Evolutionary conservation across 208 protist genomes (phyloP).

Genomic region (Angomonas ambiguus): DNA sequence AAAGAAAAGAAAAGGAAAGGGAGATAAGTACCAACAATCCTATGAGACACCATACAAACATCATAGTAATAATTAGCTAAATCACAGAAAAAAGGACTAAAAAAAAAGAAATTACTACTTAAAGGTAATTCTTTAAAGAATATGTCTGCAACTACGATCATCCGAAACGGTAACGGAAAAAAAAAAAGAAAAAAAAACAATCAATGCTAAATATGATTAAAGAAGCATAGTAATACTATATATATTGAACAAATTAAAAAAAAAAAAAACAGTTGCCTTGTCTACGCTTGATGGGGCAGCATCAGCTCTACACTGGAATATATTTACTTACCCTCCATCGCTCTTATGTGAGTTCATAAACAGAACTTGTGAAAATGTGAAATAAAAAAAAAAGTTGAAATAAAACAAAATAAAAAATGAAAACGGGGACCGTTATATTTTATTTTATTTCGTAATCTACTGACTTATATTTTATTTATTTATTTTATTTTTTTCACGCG

Average conservation of each 20-base stretch:
- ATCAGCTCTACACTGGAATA: no score
- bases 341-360: no score
- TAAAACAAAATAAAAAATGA: slow-evolving; percentile 5
- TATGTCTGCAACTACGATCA: neutral
- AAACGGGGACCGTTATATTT: no score
- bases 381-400: neutral
- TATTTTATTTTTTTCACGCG: neutral
- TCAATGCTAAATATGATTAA: neutral
- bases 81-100: slow-evolving; percentile 9
- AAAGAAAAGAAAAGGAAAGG: slow-evolving; percentile 12
- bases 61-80: no score
- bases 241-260: slow-evolving; percentile 10
- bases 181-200: slow-evolving; percentile 5
- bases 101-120: slow-evolving; percentile 4
- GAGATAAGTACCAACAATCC: neutral
- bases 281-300: no score
- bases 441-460: neutral
- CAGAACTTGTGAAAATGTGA: no score
- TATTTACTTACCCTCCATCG: no score
- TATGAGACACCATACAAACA: no score
- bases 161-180: slow-evolving; percentile 7
- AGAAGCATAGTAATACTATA: neutral
- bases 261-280: slow-evolving; percentile 8
- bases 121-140: neutral
- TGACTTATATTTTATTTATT: neutral